phyloP scores from a whole-genome alignment of 176 grass and related monocot species.

The Hsuehochloa calcarea region DNA sequence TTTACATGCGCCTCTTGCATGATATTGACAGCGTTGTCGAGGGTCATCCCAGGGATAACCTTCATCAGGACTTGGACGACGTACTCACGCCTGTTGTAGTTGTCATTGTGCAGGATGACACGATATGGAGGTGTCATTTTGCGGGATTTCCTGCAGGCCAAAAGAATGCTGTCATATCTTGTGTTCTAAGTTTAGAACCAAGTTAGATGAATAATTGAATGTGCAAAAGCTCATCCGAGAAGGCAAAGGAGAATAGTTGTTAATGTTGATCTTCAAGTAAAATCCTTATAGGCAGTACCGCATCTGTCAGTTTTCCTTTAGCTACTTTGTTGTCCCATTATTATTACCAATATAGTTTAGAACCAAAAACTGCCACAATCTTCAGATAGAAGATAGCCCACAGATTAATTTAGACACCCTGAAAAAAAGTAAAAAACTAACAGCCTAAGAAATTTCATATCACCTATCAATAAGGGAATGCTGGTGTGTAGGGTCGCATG shows the following conservation, averaged over 20 bases:
- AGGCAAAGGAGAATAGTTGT: not conserved
- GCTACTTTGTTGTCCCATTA: not conserved
- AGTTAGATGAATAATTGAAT: not conserved
- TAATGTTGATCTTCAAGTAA: not conserved
- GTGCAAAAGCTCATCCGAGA: not conserved
- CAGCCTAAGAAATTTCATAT: not conserved
- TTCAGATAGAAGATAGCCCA: not conserved
- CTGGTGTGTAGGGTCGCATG: not conserved
- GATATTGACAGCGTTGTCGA: slow-evolving; percentile 92
- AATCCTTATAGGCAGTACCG: not conserved
- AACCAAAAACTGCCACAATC: not conserved
- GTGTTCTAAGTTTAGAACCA: not conserved
- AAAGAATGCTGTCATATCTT: not conserved
- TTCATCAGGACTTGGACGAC: slow-evolving; percentile 99
- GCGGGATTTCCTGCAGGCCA: slow-evolving; percentile 64
- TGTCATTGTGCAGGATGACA: slow-evolving; percentile 81
- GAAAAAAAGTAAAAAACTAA: not conserved
- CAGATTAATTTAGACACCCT: not conserved
- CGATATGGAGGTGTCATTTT: slow-evolving; percentile 78
- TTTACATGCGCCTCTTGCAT: slow-evolving; percentile 97
- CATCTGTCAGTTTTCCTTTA: not conserved
- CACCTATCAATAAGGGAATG: not conserved
- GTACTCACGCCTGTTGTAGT: slow-evolving; percentile 87
- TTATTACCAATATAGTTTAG: not conserved
- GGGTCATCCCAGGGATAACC: slow-evolving; percentile 89